These are phyloP conservation scores for Phyllachora maydis DNA, from an alignment of 2,329 filamentous ascomycete species.

Conservation along the genomic window DNA sequence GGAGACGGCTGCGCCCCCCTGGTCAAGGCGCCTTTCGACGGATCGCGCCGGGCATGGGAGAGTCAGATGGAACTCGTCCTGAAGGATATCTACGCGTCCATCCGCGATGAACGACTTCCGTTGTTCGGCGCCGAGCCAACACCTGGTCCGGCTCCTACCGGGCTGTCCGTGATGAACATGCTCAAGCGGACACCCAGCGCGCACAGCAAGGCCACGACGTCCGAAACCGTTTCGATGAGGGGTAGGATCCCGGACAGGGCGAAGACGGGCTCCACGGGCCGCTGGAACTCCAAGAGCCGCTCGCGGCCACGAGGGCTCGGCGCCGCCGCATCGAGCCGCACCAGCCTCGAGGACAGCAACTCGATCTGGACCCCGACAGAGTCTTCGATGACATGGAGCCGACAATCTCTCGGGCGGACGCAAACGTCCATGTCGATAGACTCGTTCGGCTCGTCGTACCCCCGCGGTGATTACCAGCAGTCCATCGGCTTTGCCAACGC, in stretches of 20 bases:
- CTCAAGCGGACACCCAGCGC: constrained; percentile 78
- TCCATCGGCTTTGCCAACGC: constrained; percentile 96
- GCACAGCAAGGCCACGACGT: constrained; percentile 81
- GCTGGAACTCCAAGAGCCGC: constrained; percentile 73
- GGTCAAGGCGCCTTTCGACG: constrained; percentile 57
- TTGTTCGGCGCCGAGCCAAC: constrained; percentile 59
- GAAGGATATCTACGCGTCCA: constrained; percentile 80
- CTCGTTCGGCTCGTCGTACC: constrained; percentile 61
- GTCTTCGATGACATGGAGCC: constrained; percentile 91
- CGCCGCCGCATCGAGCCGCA: constrained; percentile 70
- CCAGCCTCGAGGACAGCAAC: constrained; percentile 78
- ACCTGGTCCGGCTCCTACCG: too few relatives aligned
- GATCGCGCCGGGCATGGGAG: constrained; percentile 65
- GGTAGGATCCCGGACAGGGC: constrained; percentile 45
- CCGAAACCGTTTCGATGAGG: constrained; percentile 53
- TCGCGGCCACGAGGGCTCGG: constrained; percentile 61
- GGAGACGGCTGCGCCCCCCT: constrained; percentile 56
- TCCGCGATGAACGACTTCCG: constrained; percentile 70
- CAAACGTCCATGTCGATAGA: constrained; percentile 85
- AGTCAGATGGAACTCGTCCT: constrained; percentile 75
- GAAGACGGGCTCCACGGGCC: constrained; percentile 29
- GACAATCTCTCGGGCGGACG: constrained; percentile 77
- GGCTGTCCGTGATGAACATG: constrained; percentile 54
- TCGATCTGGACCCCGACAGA: constrained; percentile 73
- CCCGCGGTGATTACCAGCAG: constrained; percentile 71